phyloP scores from a whole-genome alignment of 352 stramenopile genomes.

The Globisporangium okanoganense region DNA sequence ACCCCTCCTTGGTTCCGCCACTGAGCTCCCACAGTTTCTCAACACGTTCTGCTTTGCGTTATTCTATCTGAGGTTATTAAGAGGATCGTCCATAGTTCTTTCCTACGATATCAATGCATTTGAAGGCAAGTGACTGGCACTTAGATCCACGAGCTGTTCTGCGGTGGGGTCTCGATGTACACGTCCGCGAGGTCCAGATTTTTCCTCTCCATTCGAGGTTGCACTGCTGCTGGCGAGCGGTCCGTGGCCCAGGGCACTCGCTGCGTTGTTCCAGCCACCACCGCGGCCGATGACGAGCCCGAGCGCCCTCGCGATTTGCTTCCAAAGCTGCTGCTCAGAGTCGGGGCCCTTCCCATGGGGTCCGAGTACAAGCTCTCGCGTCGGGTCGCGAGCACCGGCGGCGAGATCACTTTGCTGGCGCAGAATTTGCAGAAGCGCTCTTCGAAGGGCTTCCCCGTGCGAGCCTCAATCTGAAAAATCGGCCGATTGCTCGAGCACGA shows the following conservation, averaged over 20 bases:
- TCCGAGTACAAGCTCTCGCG: not conserved
- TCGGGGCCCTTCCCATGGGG: not conserved
- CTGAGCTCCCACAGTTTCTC: too few relatives aligned
- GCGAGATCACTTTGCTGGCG: not conserved
- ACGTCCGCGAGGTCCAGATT: not conserved
- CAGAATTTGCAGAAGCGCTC: conserved; percentile 2
- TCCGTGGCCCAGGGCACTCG: not conserved
- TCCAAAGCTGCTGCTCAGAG: not conserved
- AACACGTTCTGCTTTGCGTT: too few relatives aligned
- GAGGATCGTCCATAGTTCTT: too few relatives aligned
- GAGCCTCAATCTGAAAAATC: conserved; percentile 11
- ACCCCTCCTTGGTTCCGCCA: too few relatives aligned
- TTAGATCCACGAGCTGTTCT: not conserved
- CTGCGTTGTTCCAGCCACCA: too few relatives aligned
- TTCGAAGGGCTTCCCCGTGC: not conserved
- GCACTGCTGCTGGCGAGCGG: not conserved
- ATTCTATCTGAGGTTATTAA: too few relatives aligned
- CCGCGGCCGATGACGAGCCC: not conserved
- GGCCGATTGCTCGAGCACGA: conserved; percentile 14
- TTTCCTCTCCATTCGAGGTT: not conserved
- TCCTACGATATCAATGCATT: too few relatives aligned
- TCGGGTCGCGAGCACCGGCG: not conserved
- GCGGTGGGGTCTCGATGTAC: not conserved
- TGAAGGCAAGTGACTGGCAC: too few relatives aligned
- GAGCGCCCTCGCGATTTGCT: not conserved